Percentiles rank a stretch among this genome's conserved stretches.
These are phyloP conservation scores for Moricandia arvensis DNA, from an alignment of 345 rosid species.

Conservation along the genomic window DNA sequence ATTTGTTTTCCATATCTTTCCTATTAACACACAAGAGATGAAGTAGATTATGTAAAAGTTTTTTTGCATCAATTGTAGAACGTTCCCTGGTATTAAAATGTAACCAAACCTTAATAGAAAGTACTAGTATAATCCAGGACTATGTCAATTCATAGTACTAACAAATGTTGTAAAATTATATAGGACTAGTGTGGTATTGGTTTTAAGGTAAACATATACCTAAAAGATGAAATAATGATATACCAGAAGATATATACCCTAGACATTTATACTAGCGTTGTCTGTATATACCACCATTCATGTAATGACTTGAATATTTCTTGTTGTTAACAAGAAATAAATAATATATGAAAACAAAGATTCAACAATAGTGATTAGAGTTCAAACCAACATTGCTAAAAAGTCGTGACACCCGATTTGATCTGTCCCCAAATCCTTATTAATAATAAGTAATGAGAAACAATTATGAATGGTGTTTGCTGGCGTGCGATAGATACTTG, in stretches of 20 bases:
- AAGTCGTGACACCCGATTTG: constrained; percentile 1
- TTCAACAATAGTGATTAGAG: background rate
- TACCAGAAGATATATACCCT: background rate
- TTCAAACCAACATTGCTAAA: background rate
- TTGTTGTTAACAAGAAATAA: background rate
- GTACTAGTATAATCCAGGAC: background rate
- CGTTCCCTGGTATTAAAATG: background rate
- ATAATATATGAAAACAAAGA: background rate
- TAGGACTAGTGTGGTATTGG: background rate
- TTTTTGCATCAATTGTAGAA: background rate
- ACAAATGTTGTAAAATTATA: background rate
- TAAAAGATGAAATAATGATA: background rate
- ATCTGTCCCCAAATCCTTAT: constrained; percentile 2
- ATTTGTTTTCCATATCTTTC: background rate
- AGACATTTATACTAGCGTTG: background rate
- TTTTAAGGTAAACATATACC: background rate
- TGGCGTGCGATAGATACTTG: background rate
- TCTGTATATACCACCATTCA: background rate
- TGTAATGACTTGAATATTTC: background rate
- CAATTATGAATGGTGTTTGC: background rate
- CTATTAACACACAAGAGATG: background rate
- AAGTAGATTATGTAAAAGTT: background rate
- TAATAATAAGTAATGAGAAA: background rate
- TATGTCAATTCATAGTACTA: background rate
- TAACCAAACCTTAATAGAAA: background rate